Percentiles rank a stretch among this genome's conserved stretches.
Conservation (phyloP, 2,329 filamentous ascomycete species). For the Raffaelea albimanens region DNA sequence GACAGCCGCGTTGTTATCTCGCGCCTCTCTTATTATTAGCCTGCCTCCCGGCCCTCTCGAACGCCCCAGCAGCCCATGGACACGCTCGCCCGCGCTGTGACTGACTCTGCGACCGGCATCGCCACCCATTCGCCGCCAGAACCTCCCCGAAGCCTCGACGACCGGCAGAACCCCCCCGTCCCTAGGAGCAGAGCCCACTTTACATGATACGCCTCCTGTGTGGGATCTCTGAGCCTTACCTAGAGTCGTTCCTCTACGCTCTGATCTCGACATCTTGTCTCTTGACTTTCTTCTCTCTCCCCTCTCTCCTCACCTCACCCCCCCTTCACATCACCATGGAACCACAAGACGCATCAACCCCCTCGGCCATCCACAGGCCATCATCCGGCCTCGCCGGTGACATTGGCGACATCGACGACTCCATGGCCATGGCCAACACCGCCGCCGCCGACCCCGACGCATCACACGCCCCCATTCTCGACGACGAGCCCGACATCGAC, state of each 20-base stretch:
- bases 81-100: not conserved
- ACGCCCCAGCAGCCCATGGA: not conserved
- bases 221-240: not conserved
- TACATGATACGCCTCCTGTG: not conserved
- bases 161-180: too few relatives aligned
- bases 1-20: not conserved
- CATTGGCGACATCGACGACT: constrained; percentile 5
- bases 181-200: not conserved
- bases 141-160: too few relatives aligned
- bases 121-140: not conserved
- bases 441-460: constrained; percentile 9
- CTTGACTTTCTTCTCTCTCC: not conserved
- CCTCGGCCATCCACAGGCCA: not conserved
- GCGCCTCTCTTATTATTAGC: not conserved
- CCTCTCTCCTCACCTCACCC: not conserved
- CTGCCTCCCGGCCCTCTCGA: not conserved
- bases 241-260: too few relatives aligned
- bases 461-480: not conserved
- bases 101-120: not conserved
- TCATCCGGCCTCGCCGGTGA: not conserved
- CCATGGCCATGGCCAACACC: constrained; percentile 2
- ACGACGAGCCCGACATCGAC: not conserved
- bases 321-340: constrained; percentile 2
- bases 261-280: not conserved
- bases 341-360: constrained; percentile 3